phyloP scores from a whole-genome alignment of 2,329 filamentous ascomycete species.

The Phialophora tarda region DNA sequence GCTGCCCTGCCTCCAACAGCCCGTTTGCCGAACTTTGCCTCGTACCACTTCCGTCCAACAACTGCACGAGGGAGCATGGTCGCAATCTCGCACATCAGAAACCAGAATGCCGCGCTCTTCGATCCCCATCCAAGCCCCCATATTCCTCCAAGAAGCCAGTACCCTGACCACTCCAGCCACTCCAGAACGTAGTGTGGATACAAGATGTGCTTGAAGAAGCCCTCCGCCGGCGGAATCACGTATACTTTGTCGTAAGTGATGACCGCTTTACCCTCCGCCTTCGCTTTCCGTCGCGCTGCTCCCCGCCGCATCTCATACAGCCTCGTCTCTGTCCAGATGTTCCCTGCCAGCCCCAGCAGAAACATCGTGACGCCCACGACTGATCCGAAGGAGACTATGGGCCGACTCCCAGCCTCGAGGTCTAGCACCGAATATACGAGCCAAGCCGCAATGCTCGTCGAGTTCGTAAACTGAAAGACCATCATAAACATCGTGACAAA shows the following conservation, averaged over 20 bases:
- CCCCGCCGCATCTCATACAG: slow-evolving; percentile 82
- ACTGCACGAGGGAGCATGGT: slow-evolving; percentile 89
- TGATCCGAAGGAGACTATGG: slow-evolving; percentile 36
- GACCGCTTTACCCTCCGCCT: slow-evolving; percentile 43
- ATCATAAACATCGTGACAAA: slow-evolving; percentile 69
- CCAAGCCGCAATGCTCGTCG: slow-evolving; percentile 76
- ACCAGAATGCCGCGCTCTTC: slow-evolving; percentile 77
- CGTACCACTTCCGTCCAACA: slow-evolving; percentile 83
- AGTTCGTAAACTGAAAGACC: slow-evolving; percentile 81
- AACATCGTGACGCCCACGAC: slow-evolving; percentile 74
- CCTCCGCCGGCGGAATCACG: slow-evolving; percentile 77
- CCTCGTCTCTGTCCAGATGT: slow-evolving; percentile 89
- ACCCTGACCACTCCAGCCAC: slow-evolving; percentile 95
- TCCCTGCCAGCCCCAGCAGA: slow-evolving; percentile 74
- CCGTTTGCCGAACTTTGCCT: slow-evolving; percentile 83
- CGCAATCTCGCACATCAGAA: slow-evolving; percentile 84
- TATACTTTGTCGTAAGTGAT: slow-evolving; percentile 78
- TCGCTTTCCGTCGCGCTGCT: slow-evolving; percentile 54
- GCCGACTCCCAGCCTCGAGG: slow-evolving; percentile 55
- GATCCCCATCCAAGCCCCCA: slow-evolving; percentile 53
- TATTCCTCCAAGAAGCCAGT: slow-evolving; percentile 65
- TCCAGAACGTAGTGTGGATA: slow-evolving; percentile 96
- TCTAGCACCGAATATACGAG: slow-evolving; percentile 56
- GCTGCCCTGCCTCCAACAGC: slow-evolving; percentile 77
- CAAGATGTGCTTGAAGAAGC: slow-evolving; percentile 76